phyloP scores from a whole-genome alignment of 257 asterid genomes.

The Cynanchum wilfordii region DNA sequence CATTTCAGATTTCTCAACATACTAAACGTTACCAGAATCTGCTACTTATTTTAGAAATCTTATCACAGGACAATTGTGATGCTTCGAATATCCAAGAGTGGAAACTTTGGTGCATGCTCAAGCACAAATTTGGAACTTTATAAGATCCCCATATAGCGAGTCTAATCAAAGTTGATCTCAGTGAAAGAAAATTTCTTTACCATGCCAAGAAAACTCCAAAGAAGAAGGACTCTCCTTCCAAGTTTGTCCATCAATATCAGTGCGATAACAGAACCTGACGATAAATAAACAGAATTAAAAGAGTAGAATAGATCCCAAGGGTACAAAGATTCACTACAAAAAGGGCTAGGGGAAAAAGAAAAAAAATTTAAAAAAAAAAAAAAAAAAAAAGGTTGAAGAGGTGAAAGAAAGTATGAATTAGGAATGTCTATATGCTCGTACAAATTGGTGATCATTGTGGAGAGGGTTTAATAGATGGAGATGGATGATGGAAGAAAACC shows the following conservation, averaged over 20 bases:
- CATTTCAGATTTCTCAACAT: background rate
- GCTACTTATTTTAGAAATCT: background rate
- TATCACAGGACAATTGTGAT: background rate
- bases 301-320: too few relatives aligned
- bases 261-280: conserved; percentile 72
- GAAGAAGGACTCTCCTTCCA: conserved; percentile 84
- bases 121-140: background rate
- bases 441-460: background rate
- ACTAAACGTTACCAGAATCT: background rate
- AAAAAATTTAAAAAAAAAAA: too few relatives aligned
- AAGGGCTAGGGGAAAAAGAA: background rate
- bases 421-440: background rate
- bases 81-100: background rate
- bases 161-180: background rate
- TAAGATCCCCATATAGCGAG: background rate
- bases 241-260: conserved; percentile 79
- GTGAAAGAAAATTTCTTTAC: conserved; percentile 30
- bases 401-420: background rate
- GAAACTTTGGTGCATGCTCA: background rate
- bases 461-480: background rate
- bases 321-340: too few relatives aligned
- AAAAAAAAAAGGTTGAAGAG: background rate
- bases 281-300: conserved; percentile 1
- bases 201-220: conserved; percentile 97
- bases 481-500: background rate